Percentiles rank a stretch among this genome's conserved stretches.
Evolutionary conservation across 169 alveolate genomes (phyloP).

Genomic region (Ichthyophthirius multifiliis): DNA sequence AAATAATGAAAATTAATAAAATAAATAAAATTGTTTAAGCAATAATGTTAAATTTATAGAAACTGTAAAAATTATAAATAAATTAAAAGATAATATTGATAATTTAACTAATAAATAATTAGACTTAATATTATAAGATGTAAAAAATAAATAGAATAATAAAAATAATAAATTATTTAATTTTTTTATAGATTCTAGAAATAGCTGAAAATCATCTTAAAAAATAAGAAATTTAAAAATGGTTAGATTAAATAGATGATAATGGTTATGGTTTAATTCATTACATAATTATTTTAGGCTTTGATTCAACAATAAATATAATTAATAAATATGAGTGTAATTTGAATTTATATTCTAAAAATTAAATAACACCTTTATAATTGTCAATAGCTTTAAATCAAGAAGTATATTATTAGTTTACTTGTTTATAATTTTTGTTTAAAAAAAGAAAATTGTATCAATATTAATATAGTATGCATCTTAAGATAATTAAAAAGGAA

Average conservation of each 20-base stretch:
- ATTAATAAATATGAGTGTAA: conserved; percentile 11
- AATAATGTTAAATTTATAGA: background rate
- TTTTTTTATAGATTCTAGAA: background rate
- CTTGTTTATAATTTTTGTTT: background rate
- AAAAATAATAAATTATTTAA: background rate
- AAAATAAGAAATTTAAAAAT: background rate
- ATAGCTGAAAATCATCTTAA: background rate
- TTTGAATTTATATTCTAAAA: conserved; percentile 3
- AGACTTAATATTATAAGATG: background rate
- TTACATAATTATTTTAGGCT: conserved; percentile 12
- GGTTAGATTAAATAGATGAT: background rate
- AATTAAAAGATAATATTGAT: background rate
- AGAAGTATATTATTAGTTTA: background rate
- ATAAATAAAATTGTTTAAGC: background rate
- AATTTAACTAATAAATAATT: background rate
- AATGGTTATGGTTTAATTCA: conserved; percentile 21
- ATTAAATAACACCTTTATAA: conserved; percentile 27
- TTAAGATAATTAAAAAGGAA: background rate
- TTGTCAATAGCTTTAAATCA: conserved; percentile 16
- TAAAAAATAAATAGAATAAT: background rate
- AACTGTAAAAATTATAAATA: background rate
- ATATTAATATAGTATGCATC: background rate
- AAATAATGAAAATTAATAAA: background rate
- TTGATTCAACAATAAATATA: background rate
- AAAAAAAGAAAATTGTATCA: background rate